Evolutionary conservation across 306 rosid species (phyloP), one percentile per base, ranked within the genome.

Genomic region (Castanospermum australe): DNA sequence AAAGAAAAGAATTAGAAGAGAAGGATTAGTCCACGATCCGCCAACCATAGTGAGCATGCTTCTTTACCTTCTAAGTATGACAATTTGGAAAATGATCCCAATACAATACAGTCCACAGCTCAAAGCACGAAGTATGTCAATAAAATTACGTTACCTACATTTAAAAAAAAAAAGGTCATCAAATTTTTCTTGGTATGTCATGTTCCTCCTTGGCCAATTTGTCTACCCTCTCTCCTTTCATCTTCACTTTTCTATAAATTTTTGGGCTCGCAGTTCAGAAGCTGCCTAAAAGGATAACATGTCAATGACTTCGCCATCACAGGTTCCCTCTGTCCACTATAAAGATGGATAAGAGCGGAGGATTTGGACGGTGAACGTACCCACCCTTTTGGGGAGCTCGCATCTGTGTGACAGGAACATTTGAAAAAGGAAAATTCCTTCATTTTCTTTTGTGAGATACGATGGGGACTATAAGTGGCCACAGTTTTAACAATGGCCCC

Each of bases 311-410:
- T 32, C 38, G 42, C 50, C 22, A 45, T 54, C 71, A 41, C 74
- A 41, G 38, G 62, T 62, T 55, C 60, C 33, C 15, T 62, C 42
- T 25, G n/a, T n/a, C 61, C 73, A 50, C 67, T 51, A 76, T 30
- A 18, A 18, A 14, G 69, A 41, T 52, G 70, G 82, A 71, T 78
- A 65, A 77, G 76, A 44, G 21, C 45, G 48, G 73, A 62, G 47
- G 67, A 70, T 82, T 51, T 77, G 82, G 82, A 77, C 73, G 79
- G 82, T 71, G 71, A 68, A 67, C 36, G 76, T 24, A 67, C 38
- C 79, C 54, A 32, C 33, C 17, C 62, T 52, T 71, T 68, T 21
- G 45, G 78, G 67, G 73, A 73, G 84, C 61, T 55, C n/a, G 24
- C 56, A 68, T 74, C 10, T 76, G 55, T 47, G 45, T 50, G 66